Base-by-base conservation (phyloP, 23 red algal genomes). In the Gracilaria caudata region DNA sequence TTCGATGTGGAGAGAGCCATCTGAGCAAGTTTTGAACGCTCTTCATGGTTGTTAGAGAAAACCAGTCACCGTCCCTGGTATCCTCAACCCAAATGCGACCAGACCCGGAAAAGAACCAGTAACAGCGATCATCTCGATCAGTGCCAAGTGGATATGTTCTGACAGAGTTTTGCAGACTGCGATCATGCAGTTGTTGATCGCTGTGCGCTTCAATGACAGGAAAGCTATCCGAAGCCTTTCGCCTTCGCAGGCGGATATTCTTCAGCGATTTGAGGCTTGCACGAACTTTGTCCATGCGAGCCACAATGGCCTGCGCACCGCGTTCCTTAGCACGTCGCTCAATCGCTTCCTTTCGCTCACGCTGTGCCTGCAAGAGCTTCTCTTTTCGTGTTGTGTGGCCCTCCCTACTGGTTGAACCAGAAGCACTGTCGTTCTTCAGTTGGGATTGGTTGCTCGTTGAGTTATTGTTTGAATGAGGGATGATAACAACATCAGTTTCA, bases 41-140 rank as follows among this genome's bases (percentile, higher is more conserved):
- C 32, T 91, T 60, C 87, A 64, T 70, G 59, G 11, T 59, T 7
- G 57, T 82, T 20, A 91, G 43, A 20, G 64, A 44, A 76, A 56
- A 73, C 87, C 87, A 91, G 33, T 77, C 78, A n/a, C 23, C 35
- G 49, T 51, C 21, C 1, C 58, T 82, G 13, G 87, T 91, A 55
- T 82, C 78, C 44, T 91, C 87, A 41, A 91, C 59, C 87, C 87
- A 91, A 29, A 91, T 51, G 40, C 87, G 87, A 45, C 87, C 87
- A 33, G 46, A 72, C 19, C 78, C 87, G 14, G 33, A 25, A 54
- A 91, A 82, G 45, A 91, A 91, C 87, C 87, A 91, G 45, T 91
- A 91, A 35, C 87, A 72, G 2, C 87, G 51, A 40, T 54, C 51
- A 16, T 59, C 14, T 11, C 87, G 60, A 51, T 91, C 87, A 40